These are phyloP conservation scores for grape (Vitis vinifera) DNA, from an alignment of 164 flowering plant genomes.

Conservation along the genomic window DNA sequence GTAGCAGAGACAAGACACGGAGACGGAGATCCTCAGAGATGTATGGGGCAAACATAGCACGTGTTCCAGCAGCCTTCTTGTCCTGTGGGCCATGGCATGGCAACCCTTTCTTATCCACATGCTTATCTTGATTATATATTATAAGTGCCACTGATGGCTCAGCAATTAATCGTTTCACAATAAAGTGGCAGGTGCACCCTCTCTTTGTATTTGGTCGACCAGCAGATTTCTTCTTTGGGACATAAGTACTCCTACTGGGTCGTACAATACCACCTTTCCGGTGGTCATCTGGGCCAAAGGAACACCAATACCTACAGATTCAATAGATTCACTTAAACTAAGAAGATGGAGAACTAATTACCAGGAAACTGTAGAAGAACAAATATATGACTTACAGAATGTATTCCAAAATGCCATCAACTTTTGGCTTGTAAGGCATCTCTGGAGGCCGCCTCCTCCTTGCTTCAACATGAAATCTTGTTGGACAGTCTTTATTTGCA, in stretches of 20 bases:
- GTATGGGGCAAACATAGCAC: slow-evolving; percentile 93
- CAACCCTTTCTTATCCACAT: slow-evolving; percentile 77
- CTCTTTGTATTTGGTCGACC: slow-evolving; percentile 93
- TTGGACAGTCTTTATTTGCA: slow-evolving; percentile 77
- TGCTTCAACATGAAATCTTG: slow-evolving; percentile 95
- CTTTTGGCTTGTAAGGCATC: slow-evolving; percentile 71
- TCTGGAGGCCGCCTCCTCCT: slow-evolving; percentile 63
- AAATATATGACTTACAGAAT: slow-evolving; percentile 63
- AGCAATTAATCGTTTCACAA: slow-evolving; percentile 89
- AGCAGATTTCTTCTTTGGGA: slow-evolving; percentile 74
- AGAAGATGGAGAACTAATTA: not conserved
- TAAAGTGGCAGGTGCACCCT: slow-evolving; percentile 96
- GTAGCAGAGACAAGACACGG: slow-evolving; percentile 74
- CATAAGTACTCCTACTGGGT: slow-evolving; percentile 77
- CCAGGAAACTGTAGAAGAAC: not conserved
- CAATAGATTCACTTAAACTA: slow-evolving; percentile 10
- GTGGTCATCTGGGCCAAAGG: slow-evolving; percentile 98
- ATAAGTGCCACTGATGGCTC: slow-evolving; percentile 93
- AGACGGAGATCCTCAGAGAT: slow-evolving; percentile 95
- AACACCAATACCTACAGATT: slow-evolving; percentile 94
- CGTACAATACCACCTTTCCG: slow-evolving; percentile 82
- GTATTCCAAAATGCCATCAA: slow-evolving; percentile 94
- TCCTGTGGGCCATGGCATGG: slow-evolving; percentile 99
- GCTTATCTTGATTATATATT: slow-evolving; percentile 88
- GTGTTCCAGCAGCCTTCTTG: slow-evolving; percentile 81